These are phyloP conservation scores for Spencermartinsiella ligniputridi DNA, from an alignment of 1,139 yeast genomes.

Conservation along the genomic window DNA sequence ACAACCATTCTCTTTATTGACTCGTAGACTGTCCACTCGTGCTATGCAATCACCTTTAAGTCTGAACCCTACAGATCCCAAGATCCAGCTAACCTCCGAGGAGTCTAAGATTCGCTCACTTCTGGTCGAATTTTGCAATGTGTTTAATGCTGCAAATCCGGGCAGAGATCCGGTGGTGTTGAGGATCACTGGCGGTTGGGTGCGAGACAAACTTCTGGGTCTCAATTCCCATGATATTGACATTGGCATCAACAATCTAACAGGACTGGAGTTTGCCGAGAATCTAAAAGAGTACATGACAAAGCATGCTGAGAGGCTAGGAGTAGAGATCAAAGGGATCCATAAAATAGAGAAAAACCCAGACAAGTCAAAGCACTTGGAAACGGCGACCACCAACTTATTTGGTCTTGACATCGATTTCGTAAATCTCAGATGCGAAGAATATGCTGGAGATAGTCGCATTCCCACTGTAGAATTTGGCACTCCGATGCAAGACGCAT, in stretches of 20 bases:
- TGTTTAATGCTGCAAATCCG: conserved; percentile 18
- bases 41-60: background rate
- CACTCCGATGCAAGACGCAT: conserved; percentile 87
- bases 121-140: conserved; percentile 33
- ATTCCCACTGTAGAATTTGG: conserved; percentile 73
- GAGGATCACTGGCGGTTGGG: conserved; percentile 98
- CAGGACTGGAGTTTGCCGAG: conserved; percentile 84
- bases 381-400: conserved; percentile 88
- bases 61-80: conserved; percentile 6
- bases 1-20: no score
- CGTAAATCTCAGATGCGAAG: conserved; percentile 85
- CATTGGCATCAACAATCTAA: conserved; percentile 75
- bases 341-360: conserved; percentile 91
- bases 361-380: conserved; percentile 90
- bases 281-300: conserved; percentile 53
- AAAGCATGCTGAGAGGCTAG: conserved; percentile 36
- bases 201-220: conserved; percentile 85
- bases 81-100: conserved; percentile 41
- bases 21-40: no score
- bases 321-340: conserved; percentile 47
- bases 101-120: conserved; percentile 47
- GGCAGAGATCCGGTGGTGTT: conserved; percentile 42
- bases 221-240: conserved; percentile 81
- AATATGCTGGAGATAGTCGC: conserved; percentile 73
- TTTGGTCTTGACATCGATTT: conserved; percentile 83